These are phyloP conservation scores for Austroboletus niveus DNA, from an alignment of 1,284 basidiomycete species.

Conservation along the genomic window DNA sequence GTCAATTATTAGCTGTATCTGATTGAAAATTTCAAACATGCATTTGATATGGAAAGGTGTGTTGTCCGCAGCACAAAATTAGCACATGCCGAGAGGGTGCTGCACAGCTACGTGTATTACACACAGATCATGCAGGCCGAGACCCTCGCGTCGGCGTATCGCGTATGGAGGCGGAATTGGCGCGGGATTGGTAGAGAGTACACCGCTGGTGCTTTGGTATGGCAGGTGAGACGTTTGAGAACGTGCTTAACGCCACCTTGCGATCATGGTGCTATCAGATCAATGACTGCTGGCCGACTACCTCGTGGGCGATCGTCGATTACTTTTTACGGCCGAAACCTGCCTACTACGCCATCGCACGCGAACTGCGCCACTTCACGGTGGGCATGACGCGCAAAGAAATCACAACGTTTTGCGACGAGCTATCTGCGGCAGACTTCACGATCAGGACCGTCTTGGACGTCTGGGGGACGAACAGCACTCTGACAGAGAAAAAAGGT, in stretches of 20 bases:
- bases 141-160: slow-evolving; percentile 70
- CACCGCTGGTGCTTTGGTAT: slow-evolving; percentile 76
- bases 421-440: slow-evolving; percentile 61
- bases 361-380: slow-evolving; percentile 70
- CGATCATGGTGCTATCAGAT: slow-evolving; percentile 40
- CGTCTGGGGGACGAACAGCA: slow-evolving; percentile 84
- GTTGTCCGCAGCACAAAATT: slow-evolving; percentile 3
- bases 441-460: slow-evolving; percentile 66
- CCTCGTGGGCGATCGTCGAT: slow-evolving; percentile 78
- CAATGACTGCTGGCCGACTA: slow-evolving; percentile 82
- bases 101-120: slow-evolving; percentile 67
- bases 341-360: slow-evolving; percentile 66
- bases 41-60: slow-evolving; percentile 83
- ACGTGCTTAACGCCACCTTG: not conserved
- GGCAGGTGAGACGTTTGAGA: slow-evolving; percentile 54
- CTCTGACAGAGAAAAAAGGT: slow-evolving; percentile 53
- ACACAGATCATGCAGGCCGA: slow-evolving; percentile 87
- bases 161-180: slow-evolving; percentile 79
- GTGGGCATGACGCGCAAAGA: slow-evolving; percentile 83
- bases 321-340: slow-evolving; percentile 79
- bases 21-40: slow-evolving; percentile 87
- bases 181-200: slow-evolving; percentile 67
- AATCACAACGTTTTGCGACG: slow-evolving; percentile 53
- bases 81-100: slow-evolving; percentile 4
- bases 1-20: slow-evolving; percentile 62